phyloP scores from a whole-genome alignment of 2,329 filamentous ascomycete species.

The Magnaporthiopsis rhizophila region DNA sequence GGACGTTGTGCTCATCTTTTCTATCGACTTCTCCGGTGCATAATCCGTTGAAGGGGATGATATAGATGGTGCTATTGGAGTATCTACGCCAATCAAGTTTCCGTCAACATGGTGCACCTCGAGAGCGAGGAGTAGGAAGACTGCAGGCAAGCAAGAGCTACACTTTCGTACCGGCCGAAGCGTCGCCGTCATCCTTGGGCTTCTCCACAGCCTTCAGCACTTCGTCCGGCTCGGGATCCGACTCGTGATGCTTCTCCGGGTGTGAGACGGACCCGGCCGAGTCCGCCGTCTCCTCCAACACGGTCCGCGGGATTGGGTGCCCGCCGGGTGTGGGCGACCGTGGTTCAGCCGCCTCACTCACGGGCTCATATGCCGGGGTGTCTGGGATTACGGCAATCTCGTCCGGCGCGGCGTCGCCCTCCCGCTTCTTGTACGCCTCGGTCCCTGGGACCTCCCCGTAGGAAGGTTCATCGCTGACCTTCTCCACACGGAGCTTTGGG shows the following conservation, averaged over 20 bases:
- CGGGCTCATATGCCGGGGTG: conserved; percentile 14
- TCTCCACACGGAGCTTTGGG: conserved; percentile 51
- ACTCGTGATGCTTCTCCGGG: conserved; percentile 35
- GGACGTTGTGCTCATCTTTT: background rate
- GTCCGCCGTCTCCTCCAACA: conserved; percentile 45
- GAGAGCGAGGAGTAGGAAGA: conserved; percentile 11
- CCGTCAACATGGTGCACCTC: conserved; percentile 22
- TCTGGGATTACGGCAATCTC: conserved; percentile 45
- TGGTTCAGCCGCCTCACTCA: conserved; percentile 17
- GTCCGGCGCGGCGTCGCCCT: conserved; percentile 51
- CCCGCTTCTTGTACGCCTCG: conserved; percentile 46
- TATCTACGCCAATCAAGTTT: conserved; percentile 26
- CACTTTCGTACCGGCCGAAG: conserved; percentile 27
- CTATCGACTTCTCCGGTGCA: background rate
- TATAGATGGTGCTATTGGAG: conserved; percentile 25
- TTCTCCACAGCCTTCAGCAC: conserved; percentile 37
- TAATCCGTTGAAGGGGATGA: background rate
- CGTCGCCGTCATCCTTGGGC: conserved; percentile 22
- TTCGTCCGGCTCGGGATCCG: conserved; percentile 46
- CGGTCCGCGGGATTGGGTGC: conserved; percentile 39
- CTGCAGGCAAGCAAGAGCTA: conserved; percentile 18
- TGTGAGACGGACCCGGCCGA: conserved; percentile 34
- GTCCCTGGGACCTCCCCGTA: conserved; percentile 57
- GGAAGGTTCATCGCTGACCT: conserved; percentile 47
- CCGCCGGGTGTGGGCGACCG: conserved; percentile 25